Conservation (phyloP, 805 yeast genomes). For the Metschnikowia gruessii region DNA sequence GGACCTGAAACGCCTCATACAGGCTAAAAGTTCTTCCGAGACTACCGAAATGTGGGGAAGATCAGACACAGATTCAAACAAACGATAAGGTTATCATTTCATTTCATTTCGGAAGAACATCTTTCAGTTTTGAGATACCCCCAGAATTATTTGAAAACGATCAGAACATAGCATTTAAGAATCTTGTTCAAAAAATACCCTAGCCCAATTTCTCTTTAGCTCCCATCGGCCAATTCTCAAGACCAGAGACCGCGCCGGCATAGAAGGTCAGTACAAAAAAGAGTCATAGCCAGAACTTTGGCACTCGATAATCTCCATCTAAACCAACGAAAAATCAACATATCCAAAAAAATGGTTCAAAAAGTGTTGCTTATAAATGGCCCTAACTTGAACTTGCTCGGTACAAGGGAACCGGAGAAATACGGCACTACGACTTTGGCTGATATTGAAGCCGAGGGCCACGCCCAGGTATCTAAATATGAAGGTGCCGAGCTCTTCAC, state of each 20-base stretch:
- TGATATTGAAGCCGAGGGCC: conserved; percentile 43
- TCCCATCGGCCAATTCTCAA: background rate
- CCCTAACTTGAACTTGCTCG: conserved; percentile 49
- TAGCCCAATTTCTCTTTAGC: background rate
- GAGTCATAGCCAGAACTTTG: conserved; percentile 1
- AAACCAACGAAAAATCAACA: background rate
- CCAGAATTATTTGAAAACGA: too few species aligned
- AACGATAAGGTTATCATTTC: background rate
- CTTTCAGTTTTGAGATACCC: background rate
- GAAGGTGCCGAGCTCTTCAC: conserved; percentile 32
- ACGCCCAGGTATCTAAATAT: conserved; percentile 28
- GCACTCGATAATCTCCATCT: background rate
- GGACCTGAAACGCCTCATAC: background rate
- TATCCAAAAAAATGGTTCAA: conserved; percentile 29
- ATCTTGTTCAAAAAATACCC: background rate
- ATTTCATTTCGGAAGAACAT: background rate
- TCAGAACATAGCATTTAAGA: background rate
- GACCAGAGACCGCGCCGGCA: conserved; percentile 5
- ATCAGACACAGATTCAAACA: background rate
- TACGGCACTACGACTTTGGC: conserved; percentile 46
- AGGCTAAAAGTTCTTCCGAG: background rate
- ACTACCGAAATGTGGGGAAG: conserved; percentile 1
- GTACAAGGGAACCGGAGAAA: conserved; percentile 44
- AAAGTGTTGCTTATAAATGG: conserved; percentile 48
- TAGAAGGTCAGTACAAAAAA: conserved; percentile 1